Evolutionary conservation across 805 yeast species (phyloP), one percentile per base, ranked within the genome.

Genomic region (Suhomyces sp.): DNA sequence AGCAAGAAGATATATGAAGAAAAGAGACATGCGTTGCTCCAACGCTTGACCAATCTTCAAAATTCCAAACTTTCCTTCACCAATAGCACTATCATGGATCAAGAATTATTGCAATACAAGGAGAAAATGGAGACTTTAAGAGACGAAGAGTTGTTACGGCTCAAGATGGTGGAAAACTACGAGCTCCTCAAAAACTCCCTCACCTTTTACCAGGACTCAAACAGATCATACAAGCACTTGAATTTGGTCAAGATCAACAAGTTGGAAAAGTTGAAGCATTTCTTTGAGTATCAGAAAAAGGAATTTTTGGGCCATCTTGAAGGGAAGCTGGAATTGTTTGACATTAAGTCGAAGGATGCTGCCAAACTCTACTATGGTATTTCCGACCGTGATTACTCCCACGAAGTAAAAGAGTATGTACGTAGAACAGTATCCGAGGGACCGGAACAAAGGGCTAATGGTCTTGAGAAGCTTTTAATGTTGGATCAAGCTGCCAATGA

Each of bases 141-240:
- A 25, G 79, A 75, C 53, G 58, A 61, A 29, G 72, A 68, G 47
- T 61, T 75, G 46, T 49, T 72, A n/a, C 60, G 63, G 21, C 60
- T 72, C 47, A 69, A 65, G 51, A 49, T 69, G n/a, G 55, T 61
- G 27, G 57, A 60, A 51, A 64, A 69, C 49, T 72, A 72, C 54
- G 73, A 72, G 47, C 57, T 62, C 20, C 58, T 73, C 43, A 64
- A 69, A 50, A 61, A 59, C 35, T 65, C 72, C 8, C 56, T 66
- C 39, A 53, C 55, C 4, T 73, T 71, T 51, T 74, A 73, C 53
- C 68, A 71, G 41, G 74, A 74, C 43, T 68, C 75, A 9, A 69
- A 73, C 55, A 62, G 63, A 43, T 59, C 57, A 27, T 75, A 73
- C 57, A 65, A 64, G 52, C 61, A 62, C 48, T 63, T 69, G 60